Conservation (phyloP, 176 grass and related monocot genomes). For the Echinochloa phyllopogon region DNA sequence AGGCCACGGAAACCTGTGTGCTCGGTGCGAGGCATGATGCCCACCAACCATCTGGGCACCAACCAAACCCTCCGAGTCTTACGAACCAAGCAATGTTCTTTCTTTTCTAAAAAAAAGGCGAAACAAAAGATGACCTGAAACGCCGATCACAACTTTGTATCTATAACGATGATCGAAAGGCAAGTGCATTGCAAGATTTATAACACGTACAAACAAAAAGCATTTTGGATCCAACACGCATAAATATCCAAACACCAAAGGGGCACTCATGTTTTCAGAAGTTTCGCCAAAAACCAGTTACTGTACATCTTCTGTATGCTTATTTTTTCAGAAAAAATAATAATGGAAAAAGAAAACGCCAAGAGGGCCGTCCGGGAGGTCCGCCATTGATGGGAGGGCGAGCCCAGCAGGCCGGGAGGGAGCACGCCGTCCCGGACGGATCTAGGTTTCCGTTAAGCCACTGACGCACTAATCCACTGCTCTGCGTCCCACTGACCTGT, state of each 20-base stretch:
- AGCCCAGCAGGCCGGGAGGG: conserved; percentile 14
- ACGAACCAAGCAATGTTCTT: conserved; percentile 1
- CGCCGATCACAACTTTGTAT: not conserved
- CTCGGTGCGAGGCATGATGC: not conserved
- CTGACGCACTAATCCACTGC: conserved; percentile 14
- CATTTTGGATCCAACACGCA: not conserved
- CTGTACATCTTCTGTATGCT: not conserved
- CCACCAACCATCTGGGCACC: conserved; percentile 6
- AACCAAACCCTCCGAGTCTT: not conserved
- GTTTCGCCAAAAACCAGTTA: not conserved
- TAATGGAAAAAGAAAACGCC: not conserved
- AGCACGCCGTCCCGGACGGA: conserved; percentile 38
- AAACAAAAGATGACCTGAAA: not conserved
- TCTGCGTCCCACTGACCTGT: not conserved
- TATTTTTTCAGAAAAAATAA: not conserved
- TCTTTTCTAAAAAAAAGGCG: not conserved
- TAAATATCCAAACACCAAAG: not conserved
- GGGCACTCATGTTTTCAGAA: not conserved
- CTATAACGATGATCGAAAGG: not conserved
- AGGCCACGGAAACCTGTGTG: not conserved
- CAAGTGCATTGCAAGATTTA: no score
- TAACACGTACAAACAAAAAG: no score
- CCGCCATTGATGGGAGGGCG: not conserved
- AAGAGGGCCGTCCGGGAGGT: not conserved
- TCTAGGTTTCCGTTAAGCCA: conserved; percentile 63